A percentile compares a stretch with the other conserved stretches of the same genome.
These are phyloP conservation scores for Exophiala aquamarina DNA, from an alignment of 2,329 filamentous ascomycete species.

Conservation along the genomic window DNA sequence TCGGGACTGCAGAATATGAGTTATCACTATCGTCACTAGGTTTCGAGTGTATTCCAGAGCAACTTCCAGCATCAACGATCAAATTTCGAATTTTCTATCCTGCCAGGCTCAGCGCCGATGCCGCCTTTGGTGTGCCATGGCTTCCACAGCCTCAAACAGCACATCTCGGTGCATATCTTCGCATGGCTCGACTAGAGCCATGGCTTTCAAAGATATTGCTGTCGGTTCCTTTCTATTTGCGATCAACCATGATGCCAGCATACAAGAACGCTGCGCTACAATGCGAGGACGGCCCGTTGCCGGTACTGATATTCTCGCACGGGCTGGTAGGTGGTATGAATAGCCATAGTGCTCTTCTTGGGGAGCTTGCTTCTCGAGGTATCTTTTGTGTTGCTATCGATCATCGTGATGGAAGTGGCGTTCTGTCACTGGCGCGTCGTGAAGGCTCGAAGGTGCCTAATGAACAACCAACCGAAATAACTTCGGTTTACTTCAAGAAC, in stretches of 20 bases:
- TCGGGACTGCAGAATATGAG: slow-evolving; percentile 79
- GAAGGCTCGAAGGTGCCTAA: slow-evolving; percentile 5
- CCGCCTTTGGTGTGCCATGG: slow-evolving; percentile 61
- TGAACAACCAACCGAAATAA: slow-evolving; percentile 35
- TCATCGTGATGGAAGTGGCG: slow-evolving; percentile 77
- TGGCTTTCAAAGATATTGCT: slow-evolving; percentile 37
- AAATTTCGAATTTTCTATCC: slow-evolving; percentile 84
- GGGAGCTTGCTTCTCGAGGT: slow-evolving; percentile 76
- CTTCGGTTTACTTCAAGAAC: slow-evolving; percentile 43
- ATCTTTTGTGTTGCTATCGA: slow-evolving; percentile 79
- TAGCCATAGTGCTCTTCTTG: slow-evolving; percentile 80
- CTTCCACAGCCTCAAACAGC: slow-evolving; percentile 73
- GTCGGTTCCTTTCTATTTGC: slow-evolving; percentile 25
- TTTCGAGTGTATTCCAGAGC: slow-evolving; percentile 49
- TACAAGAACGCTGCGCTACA: slow-evolving; percentile 55
- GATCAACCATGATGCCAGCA: slow-evolving; percentile 28
- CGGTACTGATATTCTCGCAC: slow-evolving; percentile 82
- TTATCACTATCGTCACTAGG: slow-evolving; percentile 60
- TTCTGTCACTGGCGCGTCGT: slow-evolving; percentile 67
- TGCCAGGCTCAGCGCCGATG: slow-evolving; percentile 43
- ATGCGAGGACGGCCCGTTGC: slow-evolving; percentile 62
- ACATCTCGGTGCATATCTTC: slow-evolving; percentile 71
- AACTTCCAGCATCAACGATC: slow-evolving; percentile 66
- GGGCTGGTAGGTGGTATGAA: slow-evolving; percentile 78
- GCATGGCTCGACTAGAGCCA: slow-evolving; percentile 49